Evolutionary conservation across 352 stramenopile species (phyloP), one percentile per base, ranked within the genome.

Genomic region (Halophytophthora polymorphica): DNA sequence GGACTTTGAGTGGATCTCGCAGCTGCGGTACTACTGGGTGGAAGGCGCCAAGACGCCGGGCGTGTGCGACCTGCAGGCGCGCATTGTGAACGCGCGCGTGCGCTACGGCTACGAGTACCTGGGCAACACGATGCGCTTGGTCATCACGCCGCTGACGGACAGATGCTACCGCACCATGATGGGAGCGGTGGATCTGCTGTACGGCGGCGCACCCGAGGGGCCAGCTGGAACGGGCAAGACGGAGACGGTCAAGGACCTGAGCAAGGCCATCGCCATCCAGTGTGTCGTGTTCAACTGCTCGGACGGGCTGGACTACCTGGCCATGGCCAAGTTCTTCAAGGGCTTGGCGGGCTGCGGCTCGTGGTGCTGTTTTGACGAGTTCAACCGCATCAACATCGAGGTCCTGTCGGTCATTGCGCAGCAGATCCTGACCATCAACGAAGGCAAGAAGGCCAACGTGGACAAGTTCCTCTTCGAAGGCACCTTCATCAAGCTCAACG

Each of bases 281-380:
- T 98, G 94, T 48, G 93, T 98, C 14, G 93, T 98, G 11, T 97
- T 96, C 57, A 98, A 98, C 62, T 98, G 93, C 64, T 97, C 89
- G 0, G 78, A 90, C 13, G 86, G 86, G 2, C 61, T 98, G 2
- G 89, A 97, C 50, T 98, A 98, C 65, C 55, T 96, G 44, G 93
- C 92, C 15, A 98, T 97, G 92, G 93, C 85, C 25, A 98, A 98
- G 56, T 97, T 98, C 67, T 98, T 98, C 64, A 98, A 98, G 54
- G 93, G 93, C 0, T 71, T 98, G 6, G 92, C 91, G 6, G 86
- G 82, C 10, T 96, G 83, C 22, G 93, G 93, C 14, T 90, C 91
- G 10, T 98, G 93, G 93, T 92, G 86, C 39, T 98, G 93, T 50
- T 98, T 98, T 47, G 86, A 96, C 39, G 93, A 98, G 57, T 98